These are phyloP conservation scores for Ophiostoma triangulosporum DNA, from an alignment of 2,329 filamentous ascomycete species.

Conservation along the genomic window DNA sequence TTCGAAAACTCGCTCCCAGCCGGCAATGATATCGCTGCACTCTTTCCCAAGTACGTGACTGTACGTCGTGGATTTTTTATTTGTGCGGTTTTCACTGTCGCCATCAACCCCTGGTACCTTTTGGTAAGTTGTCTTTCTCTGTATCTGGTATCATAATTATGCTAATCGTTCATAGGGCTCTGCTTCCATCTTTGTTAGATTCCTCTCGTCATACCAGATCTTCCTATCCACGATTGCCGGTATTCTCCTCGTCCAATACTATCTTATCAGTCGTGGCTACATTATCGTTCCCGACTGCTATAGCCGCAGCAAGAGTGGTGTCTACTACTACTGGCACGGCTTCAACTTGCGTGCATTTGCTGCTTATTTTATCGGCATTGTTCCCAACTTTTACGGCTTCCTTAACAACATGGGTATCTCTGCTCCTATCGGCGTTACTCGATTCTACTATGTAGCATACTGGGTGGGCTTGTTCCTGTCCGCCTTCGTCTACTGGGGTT, in stretches of 20 bases:
- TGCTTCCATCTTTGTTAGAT: slow-evolving; percentile 25
- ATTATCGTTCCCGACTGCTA: slow-evolving; percentile 24
- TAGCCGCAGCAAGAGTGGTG: not conserved
- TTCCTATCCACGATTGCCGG: slow-evolving; percentile 29
- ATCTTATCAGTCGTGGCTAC: slow-evolving; percentile 23
- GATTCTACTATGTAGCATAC: slow-evolving; percentile 44
- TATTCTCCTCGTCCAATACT: slow-evolving; percentile 29
- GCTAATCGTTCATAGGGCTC: slow-evolving; percentile 2
- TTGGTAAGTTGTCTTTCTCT: slow-evolving; percentile 1
- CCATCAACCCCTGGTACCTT: slow-evolving; percentile 16
- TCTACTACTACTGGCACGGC: slow-evolving; percentile 13
- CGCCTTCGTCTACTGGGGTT: slow-evolving; percentile 15
- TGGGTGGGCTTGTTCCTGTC: slow-evolving; percentile 37
- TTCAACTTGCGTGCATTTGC: slow-evolving; percentile 13
- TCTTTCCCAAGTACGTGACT: slow-evolving; percentile 26
- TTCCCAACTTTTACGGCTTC: slow-evolving; percentile 28
- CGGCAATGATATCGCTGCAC: slow-evolving; percentile 20
- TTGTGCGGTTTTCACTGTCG: slow-evolving; percentile 12
- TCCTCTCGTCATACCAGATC: slow-evolving; percentile 29
- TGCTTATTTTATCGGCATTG: slow-evolving; percentile 22
- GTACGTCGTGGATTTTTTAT: slow-evolving; percentile 27
- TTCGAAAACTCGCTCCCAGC: slow-evolving; percentile 13
- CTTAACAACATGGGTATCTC: slow-evolving; percentile 14
- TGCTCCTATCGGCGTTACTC: slow-evolving; percentile 21
- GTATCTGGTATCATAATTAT: not conserved